Conservation (phyloP, 306 rosid genomes). For the Cucurbita moschata region DNA sequence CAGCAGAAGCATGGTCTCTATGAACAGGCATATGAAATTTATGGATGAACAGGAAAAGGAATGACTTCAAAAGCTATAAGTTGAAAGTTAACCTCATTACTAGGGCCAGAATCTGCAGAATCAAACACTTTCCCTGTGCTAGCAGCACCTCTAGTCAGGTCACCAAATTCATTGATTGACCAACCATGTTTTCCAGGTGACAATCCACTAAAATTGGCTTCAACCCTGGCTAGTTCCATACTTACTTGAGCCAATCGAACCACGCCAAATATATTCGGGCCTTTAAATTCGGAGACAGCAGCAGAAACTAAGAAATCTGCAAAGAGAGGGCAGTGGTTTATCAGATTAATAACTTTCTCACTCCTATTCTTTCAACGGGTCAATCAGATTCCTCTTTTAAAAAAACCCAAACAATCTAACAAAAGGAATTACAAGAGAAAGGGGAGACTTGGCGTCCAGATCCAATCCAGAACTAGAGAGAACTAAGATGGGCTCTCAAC, state of each 20-base stretch:
- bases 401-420: too few relatives aligned
- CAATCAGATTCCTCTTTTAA: background rate
- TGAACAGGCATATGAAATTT: background rate
- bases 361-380: background rate
- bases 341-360: background rate
- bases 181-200: conserved; percentile 85
- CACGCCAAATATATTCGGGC: conserved; percentile 74
- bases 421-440: background rate
- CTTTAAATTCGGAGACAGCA: conserved; percentile 88
- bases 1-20: background rate
- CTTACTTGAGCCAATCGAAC: conserved; percentile 80
- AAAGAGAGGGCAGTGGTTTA: conserved; percentile 7
- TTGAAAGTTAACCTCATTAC: conserved; percentile 39
- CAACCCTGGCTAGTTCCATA: conserved; percentile 85
- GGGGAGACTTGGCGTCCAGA: background rate
- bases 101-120: conserved; percentile 18
- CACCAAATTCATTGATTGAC: conserved; percentile 90
- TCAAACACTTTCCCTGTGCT: conserved; percentile 72
- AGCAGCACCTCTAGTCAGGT: conserved; percentile 72
- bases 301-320: conserved; percentile 82
- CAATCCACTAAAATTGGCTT: conserved; percentile 72
- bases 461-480: too few relatives aligned
- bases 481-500: background rate
- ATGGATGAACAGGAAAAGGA: background rate
- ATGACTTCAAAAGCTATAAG: background rate